phyloP scores from a whole-genome alignment of 2,329 filamentous ascomycete species.

The Pestalotiopsis sp. region DNA sequence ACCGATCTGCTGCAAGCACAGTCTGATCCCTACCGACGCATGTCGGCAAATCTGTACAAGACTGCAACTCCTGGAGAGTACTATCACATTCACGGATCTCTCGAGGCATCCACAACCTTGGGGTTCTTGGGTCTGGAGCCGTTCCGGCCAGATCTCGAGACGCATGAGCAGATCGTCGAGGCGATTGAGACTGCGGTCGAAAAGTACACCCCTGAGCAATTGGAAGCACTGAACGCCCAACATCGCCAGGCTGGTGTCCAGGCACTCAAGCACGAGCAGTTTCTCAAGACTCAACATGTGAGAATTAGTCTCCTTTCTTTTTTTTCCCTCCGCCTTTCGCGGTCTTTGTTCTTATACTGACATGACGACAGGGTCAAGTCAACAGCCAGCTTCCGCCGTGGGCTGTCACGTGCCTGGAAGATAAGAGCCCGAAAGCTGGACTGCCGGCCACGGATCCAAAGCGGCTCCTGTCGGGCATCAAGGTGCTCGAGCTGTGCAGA shows the following conservation, averaged over 20 bases:
- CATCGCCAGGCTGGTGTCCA: constrained; percentile 63
- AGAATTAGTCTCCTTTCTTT: too few relatives aligned
- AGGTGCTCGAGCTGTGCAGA: constrained; percentile 74
- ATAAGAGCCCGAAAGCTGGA: constrained; percentile 48
- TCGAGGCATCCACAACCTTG: constrained; percentile 71
- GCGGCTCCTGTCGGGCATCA: constrained; percentile 57
- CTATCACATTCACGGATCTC: constrained; percentile 76
- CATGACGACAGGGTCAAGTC: constrained; percentile 36
- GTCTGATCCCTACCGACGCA: constrained; percentile 70
- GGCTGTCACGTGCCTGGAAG: constrained; percentile 53
- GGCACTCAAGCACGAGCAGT: constrained; percentile 62
- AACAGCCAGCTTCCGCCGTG: constrained; percentile 43
- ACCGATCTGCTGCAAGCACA: constrained; percentile 74
- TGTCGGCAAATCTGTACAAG: constrained; percentile 73
- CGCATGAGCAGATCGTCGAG: constrained; percentile 60
- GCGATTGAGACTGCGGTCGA: constrained; percentile 62
- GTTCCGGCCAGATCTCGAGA: constrained; percentile 60
- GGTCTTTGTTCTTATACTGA: background rate
- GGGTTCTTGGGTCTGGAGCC: constrained; percentile 71
- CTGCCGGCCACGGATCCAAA: constrained; percentile 31
- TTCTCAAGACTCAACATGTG: constrained; percentile 57
- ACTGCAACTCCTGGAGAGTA: constrained; percentile 67
- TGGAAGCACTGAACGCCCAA: constrained; percentile 60
- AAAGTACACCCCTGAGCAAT: constrained; percentile 54
- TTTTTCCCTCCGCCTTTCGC: too few relatives aligned